A percentile compares a stretch with the other conserved stretches of the same genome.
Evolutionary conservation across 176 grass and related monocot species (phyloP).

Genomic region (Areca catechu): DNA sequence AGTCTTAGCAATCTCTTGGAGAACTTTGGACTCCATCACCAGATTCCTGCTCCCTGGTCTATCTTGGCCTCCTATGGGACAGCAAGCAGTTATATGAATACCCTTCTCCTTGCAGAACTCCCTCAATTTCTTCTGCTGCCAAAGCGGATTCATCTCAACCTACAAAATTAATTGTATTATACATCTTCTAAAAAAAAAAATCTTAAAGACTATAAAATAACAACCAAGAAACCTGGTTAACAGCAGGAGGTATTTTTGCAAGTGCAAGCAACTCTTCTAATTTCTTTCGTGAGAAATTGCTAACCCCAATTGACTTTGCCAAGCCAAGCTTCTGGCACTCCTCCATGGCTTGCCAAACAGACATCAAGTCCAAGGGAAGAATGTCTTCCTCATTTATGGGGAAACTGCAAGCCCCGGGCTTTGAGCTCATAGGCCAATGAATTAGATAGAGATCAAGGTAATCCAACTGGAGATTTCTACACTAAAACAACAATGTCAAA

Average conservation of each 20-base stretch:
- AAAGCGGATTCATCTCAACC: constrained; percentile 62
- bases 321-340: constrained; percentile 67
- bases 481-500: background rate
- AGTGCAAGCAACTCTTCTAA: constrained; percentile 31
- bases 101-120: constrained; percentile 33
- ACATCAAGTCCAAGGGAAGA: constrained; percentile 48
- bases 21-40: constrained; percentile 46
- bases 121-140: constrained; percentile 55
- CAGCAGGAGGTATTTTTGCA: constrained; percentile 53
- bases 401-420: constrained; percentile 3
- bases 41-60: constrained; percentile 32
- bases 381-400: constrained; percentile 12
- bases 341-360: constrained; percentile 75
- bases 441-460: constrained; percentile 78
- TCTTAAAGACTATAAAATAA: no score
- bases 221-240: constrained; percentile 43
- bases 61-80: constrained; percentile 39
- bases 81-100: constrained; percentile 48
- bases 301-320: constrained; percentile 57
- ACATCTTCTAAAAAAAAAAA: no score
- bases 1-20: constrained; percentile 25
- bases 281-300: constrained; percentile 65
- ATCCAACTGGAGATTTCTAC: constrained; percentile 32
- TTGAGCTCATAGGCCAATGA: constrained; percentile 54
- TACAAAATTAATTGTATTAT: background rate